Evolutionary conservation across 768 basidiomycete species (phyloP).

Genomic region (Leccinum arenicola): DNA sequence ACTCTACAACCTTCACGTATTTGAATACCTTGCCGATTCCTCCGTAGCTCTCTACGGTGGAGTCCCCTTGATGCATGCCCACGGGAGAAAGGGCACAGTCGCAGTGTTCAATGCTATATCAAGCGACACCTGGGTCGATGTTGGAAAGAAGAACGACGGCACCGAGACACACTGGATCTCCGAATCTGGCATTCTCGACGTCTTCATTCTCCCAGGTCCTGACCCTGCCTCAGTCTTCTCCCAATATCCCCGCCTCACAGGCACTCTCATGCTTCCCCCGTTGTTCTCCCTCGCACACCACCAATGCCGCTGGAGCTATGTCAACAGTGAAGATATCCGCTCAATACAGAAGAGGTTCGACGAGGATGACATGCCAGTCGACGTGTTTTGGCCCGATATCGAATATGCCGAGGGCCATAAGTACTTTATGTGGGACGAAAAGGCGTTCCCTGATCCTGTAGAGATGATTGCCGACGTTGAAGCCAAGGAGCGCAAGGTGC

Average conservation of each 20-base stretch:
- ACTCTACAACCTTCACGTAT: slow-evolving; percentile 93
- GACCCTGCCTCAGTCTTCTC: slow-evolving; percentile 76
- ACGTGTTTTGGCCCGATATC: slow-evolving; percentile 97
- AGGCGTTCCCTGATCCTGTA: slow-evolving; percentile 90
- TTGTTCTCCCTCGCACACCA: slow-evolving; percentile 93
- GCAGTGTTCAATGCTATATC: slow-evolving; percentile 86
- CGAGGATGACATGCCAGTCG: slow-evolving; percentile 91
- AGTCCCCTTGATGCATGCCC: slow-evolving; percentile 92
- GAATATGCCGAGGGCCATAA: slow-evolving; percentile 92
- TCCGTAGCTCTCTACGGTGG: slow-evolving; percentile 85
- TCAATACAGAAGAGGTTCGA: slow-evolving; percentile 87
- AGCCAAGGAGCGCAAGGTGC: slow-evolving; percentile 79
- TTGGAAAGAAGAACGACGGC: slow-evolving; percentile 55
- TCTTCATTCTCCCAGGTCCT: slow-evolving; percentile 93
- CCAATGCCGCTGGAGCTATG: slow-evolving; percentile 98
- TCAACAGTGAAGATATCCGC: slow-evolving; percentile 84
- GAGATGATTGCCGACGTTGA: slow-evolving; percentile 91
- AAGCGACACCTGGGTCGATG: slow-evolving; percentile 95
- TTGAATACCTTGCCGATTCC: slow-evolving; percentile 86
- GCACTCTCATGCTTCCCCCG: slow-evolving; percentile 83
- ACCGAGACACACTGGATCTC: slow-evolving; percentile 96
- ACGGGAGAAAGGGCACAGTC: slow-evolving; percentile 82
- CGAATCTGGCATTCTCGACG: slow-evolving; percentile 93
- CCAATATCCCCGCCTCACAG: slow-evolving; percentile 85
- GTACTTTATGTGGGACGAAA: slow-evolving; percentile 98